These are phyloP conservation scores for Phaeosphaeria sp. DNA, from an alignment of 2,329 filamentous ascomycete genomes.

Conservation along the genomic window DNA sequence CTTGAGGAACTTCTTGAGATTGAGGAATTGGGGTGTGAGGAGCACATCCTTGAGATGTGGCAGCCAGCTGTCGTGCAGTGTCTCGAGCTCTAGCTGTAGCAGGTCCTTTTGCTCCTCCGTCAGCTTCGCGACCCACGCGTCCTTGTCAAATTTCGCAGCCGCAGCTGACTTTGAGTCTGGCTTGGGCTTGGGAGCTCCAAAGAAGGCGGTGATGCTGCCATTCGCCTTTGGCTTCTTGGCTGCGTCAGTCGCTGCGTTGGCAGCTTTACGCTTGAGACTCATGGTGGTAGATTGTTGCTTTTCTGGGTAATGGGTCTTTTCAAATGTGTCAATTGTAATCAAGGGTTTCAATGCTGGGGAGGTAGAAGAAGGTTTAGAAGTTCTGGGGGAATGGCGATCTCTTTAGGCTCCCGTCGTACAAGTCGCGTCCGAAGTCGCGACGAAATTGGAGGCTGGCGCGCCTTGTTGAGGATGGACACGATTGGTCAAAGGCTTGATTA, in stretches of 20 bases:
- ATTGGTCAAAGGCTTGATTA: slow-evolving; percentile 1
- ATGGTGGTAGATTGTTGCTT: slow-evolving; percentile 35
- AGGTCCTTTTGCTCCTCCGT: slow-evolving; percentile 82
- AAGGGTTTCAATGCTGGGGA: background rate
- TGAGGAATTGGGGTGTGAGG: slow-evolving; percentile 77
- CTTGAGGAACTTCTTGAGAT: slow-evolving; percentile 86
- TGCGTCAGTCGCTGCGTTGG: slow-evolving; percentile 52
- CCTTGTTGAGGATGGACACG: background rate
- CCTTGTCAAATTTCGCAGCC: slow-evolving; percentile 75
- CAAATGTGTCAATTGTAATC: background rate
- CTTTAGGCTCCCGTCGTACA: background rate
- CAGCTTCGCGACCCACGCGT: slow-evolving; percentile 83
- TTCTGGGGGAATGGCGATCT: background rate
- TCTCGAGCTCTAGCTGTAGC: slow-evolving; percentile 88
- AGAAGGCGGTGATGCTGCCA: slow-evolving; percentile 88
- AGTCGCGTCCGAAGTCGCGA: background rate
- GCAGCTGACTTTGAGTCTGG: slow-evolving; percentile 28
- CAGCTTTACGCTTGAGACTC: slow-evolving; percentile 61
- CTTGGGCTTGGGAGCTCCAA: slow-evolving; percentile 66
- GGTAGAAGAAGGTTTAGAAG: background rate
- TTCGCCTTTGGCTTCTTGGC: slow-evolving; percentile 65
- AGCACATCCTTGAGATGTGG: slow-evolving; percentile 88
- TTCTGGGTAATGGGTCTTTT: background rate
- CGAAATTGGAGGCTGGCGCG: background rate
- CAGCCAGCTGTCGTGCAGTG: slow-evolving; percentile 90